phyloP scores from a whole-genome alignment of 441 rosid genomes.

The Syzygium malaccense region DNA sequence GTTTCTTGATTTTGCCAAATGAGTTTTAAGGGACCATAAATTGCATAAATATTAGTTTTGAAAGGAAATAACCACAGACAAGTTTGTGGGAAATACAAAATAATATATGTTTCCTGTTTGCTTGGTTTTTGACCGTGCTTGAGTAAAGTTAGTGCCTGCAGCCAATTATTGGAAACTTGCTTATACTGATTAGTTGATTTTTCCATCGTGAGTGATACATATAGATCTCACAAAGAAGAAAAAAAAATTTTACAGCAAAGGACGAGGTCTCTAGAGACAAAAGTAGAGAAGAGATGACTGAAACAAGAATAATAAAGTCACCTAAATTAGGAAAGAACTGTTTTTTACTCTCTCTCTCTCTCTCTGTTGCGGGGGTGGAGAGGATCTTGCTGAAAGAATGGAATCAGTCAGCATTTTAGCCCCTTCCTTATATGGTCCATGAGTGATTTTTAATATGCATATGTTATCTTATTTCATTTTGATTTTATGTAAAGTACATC shows the following conservation, averaged over 20 bases:
- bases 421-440: not conserved
- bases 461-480: not conserved
- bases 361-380: not conserved
- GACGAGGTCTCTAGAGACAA: not conserved
- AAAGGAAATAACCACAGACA: not conserved
- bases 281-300: not conserved
- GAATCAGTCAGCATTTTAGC: not conserved
- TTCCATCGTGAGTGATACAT: not conserved
- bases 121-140: not conserved
- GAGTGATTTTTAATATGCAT: not conserved
- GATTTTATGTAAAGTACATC: not conserved
- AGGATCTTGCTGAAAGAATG: not conserved
- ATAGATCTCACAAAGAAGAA: not conserved
- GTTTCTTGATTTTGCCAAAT: not conserved
- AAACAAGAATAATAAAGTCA: not conserved
- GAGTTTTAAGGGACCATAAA: not conserved
- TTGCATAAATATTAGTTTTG: not conserved
- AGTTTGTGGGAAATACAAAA: not conserved
- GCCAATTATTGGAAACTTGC: not conserved
- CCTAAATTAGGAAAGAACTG: not conserved
- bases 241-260: not conserved
- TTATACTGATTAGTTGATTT: not conserved
- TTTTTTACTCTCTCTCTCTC: not conserved
- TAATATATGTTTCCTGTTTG: not conserved
- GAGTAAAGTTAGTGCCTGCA: not conserved